Evolutionary conservation across 2,329 filamentous ascomycete species (phyloP), one percentile per base, ranked within the genome.

Genomic region (Scytalidium lignicola): DNA sequence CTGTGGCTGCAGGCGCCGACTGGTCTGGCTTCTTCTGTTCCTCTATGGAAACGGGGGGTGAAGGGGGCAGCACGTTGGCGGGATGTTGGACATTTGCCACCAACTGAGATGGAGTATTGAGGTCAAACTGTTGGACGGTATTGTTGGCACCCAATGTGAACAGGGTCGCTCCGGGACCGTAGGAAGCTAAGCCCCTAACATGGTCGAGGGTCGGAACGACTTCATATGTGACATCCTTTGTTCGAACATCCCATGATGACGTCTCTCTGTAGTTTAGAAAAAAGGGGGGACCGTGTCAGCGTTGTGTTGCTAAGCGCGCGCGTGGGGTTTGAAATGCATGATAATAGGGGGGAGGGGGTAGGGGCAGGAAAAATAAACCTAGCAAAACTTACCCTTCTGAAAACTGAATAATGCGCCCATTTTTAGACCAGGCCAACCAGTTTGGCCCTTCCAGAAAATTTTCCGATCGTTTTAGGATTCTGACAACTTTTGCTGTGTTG

Each of bases 391-490:
- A 96, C 91, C 85, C 83, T 69, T 96, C 90, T 4, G 88, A 87
- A 68, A 84, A 91, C 69, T 99, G 93, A 55, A 99, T 83, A 56
- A 99, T 90, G 57, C 91, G 86, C 37, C 93, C 93, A 71, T 96
- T 97, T 71, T 96, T 97, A 0, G 93, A 97, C 93, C 93, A 99
- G 18, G 84, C 87, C 75, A 96, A 91, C 93, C 93, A 99, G 65
- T 95, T 96, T 32, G 88, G 86, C 1, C 90, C 90, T 2, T 82
- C 71, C 28, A 82, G 73, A 57, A 79, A 83, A 56, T 83, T 83
- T 53, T 96, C 90, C 7, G 83, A 83, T 59, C 88, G 79, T 66
- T 89, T 92, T 44, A 99, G 72, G 22, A 95, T 85, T 54, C 93
- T 80, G 51, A 97, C 95, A 7, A 96, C 87, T 62, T 91, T 92